A percentile compares a stretch with the other conserved stretches of the same genome.
Evolutionary conservation across 148 eudicot species (phyloP).

Genomic region (Diospyros lotus): DNA sequence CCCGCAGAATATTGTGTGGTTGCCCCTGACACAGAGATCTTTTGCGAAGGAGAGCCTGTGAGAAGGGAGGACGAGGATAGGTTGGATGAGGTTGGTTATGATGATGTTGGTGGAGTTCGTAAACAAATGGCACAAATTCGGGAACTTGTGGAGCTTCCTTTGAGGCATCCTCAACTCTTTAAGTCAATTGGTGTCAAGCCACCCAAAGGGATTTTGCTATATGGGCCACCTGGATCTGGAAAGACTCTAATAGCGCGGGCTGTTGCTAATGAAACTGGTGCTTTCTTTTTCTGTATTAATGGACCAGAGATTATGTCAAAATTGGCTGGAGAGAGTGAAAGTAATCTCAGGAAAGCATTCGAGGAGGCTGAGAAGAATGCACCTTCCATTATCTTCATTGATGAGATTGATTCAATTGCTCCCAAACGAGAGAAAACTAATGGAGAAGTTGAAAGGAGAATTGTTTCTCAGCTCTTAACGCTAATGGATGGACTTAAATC

Average conservation of each 20-base stretch:
- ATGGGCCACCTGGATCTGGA: constrained; percentile 93
- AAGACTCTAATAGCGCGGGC: constrained; percentile 88
- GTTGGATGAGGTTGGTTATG: constrained; percentile 82
- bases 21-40: constrained; percentile 89
- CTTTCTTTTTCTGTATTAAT: constrained; percentile 85
- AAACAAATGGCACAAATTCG: constrained; percentile 95
- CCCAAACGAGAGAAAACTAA: constrained; percentile 87
- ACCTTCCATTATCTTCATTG: constrained; percentile 81
- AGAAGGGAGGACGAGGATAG: constrained; percentile 83
- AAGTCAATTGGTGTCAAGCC: constrained; percentile 92
- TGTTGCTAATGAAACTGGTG: constrained; percentile 94
- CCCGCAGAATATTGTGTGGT: constrained; percentile 87
- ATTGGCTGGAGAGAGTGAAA: constrained; percentile 92
- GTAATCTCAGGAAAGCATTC: constrained; percentile 91
- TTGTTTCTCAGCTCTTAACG: constrained; percentile 86
- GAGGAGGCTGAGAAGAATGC: constrained; percentile 97
- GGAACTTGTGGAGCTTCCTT: constrained; percentile 76
- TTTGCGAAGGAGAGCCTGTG: constrained; percentile 82
- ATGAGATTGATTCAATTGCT: constrained; percentile 91
- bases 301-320: constrained; percentile 95
- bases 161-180: constrained; percentile 84
- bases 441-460: constrained; percentile 94
- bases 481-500: constrained; percentile 93
- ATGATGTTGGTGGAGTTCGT: constrained; percentile 91
- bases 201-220: constrained; percentile 81